phyloP scores from a whole-genome alignment of 1,284 basidiomycete species.

The Coriolopsis trogii region DNA sequence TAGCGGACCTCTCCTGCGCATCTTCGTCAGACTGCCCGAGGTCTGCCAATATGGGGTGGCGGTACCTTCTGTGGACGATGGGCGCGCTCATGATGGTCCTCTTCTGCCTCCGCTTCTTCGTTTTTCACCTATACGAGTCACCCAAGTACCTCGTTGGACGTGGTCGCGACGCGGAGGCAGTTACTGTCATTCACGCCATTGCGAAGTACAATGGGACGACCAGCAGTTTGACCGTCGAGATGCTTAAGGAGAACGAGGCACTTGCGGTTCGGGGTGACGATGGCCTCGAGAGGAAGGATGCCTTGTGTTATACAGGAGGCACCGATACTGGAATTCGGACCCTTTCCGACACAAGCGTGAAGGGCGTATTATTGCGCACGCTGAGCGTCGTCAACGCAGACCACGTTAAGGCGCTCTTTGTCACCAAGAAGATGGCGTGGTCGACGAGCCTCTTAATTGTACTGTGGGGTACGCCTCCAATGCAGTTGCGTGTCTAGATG shows the following conservation, averaged over 20 bases:
- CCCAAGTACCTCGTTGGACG: conserved; percentile 78
- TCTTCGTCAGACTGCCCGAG: conserved; percentile 44
- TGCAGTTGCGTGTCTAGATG: not conserved
- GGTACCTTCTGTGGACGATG: conserved; percentile 67
- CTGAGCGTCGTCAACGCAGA: conserved; percentile 46
- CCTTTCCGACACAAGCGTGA: conserved; percentile 34
- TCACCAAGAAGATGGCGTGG: conserved; percentile 61
- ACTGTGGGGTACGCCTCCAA: conserved; percentile 46
- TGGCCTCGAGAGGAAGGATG: too few relatives aligned
- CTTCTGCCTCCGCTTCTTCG: conserved; percentile 69
- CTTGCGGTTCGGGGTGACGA: conserved; percentile 13
- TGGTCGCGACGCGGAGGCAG: conserved; percentile 71
- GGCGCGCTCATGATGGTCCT: conserved; percentile 65
- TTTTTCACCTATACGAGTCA: conserved; percentile 76
- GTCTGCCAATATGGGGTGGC: conserved; percentile 68
- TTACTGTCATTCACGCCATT: conserved; percentile 68
- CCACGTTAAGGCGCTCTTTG: conserved; percentile 62
- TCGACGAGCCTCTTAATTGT: conserved; percentile 63
- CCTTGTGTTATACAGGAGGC: too few relatives aligned
- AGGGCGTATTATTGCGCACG: conserved; percentile 43
- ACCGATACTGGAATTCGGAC: too few relatives aligned
- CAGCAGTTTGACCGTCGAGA: conserved; percentile 50
- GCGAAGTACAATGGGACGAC: conserved; percentile 68
- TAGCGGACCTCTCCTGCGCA: conserved; percentile 62
- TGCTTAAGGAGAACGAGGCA: conserved; percentile 40